These are phyloP conservation scores for Solanum chacoense DNA, from an alignment of 305 asterid species.

Conservation along the genomic window DNA sequence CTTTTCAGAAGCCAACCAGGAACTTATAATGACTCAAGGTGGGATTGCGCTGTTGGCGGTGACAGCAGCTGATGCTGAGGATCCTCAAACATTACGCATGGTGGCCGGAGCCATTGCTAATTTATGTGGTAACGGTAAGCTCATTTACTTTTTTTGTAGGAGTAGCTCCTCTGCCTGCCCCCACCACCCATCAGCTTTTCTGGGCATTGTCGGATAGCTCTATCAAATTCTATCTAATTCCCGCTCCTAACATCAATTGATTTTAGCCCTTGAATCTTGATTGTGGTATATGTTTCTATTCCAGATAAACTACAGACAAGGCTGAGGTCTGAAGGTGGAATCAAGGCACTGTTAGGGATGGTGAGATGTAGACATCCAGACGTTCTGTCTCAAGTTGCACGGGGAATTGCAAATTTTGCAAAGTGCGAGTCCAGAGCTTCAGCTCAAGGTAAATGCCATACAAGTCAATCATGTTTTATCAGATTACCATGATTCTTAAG, in stretches of 20 bases:
- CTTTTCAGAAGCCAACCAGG: conserved; percentile 80
- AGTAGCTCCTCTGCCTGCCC: background rate
- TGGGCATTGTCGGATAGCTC: background rate
- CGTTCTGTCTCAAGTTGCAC: conserved; percentile 95
- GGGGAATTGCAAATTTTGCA: conserved; percentile 96
- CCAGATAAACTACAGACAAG: conserved; percentile 86
- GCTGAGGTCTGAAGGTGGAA: conserved; percentile 94
- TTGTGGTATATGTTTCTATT: conserved; percentile 7
- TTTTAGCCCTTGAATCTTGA: background rate
- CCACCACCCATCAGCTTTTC: background rate
- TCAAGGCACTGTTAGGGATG: conserved; percentile 92
- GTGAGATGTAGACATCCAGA: conserved; percentile 94
- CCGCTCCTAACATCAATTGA: background rate
- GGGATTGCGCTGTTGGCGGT: conserved; percentile 72
- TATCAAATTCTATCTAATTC: background rate
- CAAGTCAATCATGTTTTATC: background rate
- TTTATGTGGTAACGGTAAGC: conserved; percentile 91
- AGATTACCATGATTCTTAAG: background rate
- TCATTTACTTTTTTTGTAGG: conserved; percentile 4
- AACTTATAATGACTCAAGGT: conserved; percentile 93
- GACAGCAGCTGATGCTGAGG: conserved; percentile 93
- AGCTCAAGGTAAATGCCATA: conserved; percentile 45
- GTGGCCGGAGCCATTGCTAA: conserved; percentile 99
- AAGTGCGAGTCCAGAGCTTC: conserved; percentile 93
- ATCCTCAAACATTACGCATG: conserved; percentile 98